Evolutionary conservation across 225 moss, liverwort and hornwort species (phyloP).

Genomic region (Takakia lepidozioides): DNA sequence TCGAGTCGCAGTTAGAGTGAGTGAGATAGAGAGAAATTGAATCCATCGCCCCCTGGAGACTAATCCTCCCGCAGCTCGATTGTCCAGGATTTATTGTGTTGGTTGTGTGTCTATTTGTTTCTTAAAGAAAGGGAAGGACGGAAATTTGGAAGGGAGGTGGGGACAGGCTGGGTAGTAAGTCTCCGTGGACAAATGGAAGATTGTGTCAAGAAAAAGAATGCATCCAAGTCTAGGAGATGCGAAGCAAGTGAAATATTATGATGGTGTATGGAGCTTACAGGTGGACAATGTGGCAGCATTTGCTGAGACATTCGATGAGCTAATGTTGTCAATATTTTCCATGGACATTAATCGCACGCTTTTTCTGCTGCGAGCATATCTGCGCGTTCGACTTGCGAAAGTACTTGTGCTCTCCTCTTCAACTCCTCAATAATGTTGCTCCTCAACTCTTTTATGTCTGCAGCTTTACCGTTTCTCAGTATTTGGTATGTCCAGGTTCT

Average conservation of each 20-base stretch:
- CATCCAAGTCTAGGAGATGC: no score
- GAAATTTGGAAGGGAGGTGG: background rate
- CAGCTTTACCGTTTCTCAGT: no score
- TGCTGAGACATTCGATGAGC: slow-evolving; percentile 63
- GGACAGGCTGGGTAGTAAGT: no score
- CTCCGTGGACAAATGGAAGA: background rate
- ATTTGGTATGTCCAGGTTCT: no score
- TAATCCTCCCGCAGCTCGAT: no score
- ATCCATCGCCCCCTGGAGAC: no score
- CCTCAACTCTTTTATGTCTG: background rate
- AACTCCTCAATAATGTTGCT: no score
- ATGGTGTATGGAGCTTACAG: no score
- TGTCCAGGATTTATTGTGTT: no score
- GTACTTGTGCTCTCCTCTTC: slow-evolving; percentile 7
- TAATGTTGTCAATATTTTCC: slow-evolving; percentile 81
- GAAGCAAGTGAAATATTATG: no score
- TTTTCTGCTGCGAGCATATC: slow-evolving; percentile 77
- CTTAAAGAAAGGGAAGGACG: background rate
- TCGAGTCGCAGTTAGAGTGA: no score
- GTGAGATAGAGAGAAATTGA: no score
- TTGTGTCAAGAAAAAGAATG: background rate
- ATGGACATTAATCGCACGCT: slow-evolving; percentile 87
- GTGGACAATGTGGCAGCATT: slow-evolving; percentile 73
- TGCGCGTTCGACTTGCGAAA: slow-evolving; percentile 72
- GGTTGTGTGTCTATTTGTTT: background rate